Conservation (phyloP, 768 basidiomycete species). For the Dictyophora rubrovolvata region DNA sequence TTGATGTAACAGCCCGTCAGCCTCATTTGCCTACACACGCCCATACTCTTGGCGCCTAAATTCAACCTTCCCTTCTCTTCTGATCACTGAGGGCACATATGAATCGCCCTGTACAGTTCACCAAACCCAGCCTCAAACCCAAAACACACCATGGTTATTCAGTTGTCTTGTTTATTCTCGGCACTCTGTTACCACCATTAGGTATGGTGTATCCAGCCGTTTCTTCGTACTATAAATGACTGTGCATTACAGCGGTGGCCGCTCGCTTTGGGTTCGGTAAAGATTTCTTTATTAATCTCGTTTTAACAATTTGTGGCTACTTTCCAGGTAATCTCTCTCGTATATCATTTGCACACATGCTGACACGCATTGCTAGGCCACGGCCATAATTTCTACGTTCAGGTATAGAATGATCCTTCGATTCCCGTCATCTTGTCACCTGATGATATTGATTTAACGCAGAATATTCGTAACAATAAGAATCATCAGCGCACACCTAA, state of each 20-base stretch:
- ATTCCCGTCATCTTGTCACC: not conserved
- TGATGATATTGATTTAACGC: constrained; percentile 7
- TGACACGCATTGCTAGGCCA: constrained; percentile 44
- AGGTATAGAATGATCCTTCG: constrained; percentile 33
- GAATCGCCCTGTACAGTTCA: constrained; percentile 16
- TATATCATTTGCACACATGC: constrained; percentile 1
- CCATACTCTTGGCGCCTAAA: not conserved
- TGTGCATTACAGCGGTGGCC: constrained; percentile 60
- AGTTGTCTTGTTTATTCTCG: constrained; percentile 73
- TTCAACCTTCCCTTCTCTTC: not conserved
- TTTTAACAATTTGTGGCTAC: constrained; percentile 86
- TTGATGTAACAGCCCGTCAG: not conserved
- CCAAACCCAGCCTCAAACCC: constrained; percentile 55
- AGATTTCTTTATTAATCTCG: constrained; percentile 85
- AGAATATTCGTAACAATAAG: constrained; percentile 97
- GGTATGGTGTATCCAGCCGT: constrained; percentile 33
- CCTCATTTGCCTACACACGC: not conserved
- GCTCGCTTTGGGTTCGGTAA: constrained; percentile 84
- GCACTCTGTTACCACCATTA: constrained; percentile 85
- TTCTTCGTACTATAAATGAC: constrained; percentile 5
- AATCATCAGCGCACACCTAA: constrained; percentile 88
- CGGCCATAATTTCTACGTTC: constrained; percentile 88
- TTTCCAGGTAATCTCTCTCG: constrained; percentile 52
- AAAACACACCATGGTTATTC: constrained; percentile 73
- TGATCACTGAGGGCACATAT: not conserved